Evolutionary conservation across 345 rosid species (phyloP).

Genomic region (Microthlaspi erraticum): DNA sequence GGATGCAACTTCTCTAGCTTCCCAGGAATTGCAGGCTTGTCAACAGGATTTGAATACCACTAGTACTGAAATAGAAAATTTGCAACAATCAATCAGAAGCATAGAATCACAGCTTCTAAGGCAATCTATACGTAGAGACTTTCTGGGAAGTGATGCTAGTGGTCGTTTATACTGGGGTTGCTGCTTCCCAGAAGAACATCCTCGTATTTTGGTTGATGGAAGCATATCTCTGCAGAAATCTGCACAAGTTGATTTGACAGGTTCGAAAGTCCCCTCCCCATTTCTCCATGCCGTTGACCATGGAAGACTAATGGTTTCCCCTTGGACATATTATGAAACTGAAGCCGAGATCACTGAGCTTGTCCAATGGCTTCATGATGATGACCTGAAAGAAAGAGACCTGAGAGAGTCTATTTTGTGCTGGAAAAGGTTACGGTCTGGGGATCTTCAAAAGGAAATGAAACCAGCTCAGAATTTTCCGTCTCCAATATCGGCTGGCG

Average conservation of each 20-base stretch:
- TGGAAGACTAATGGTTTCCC: conserved; percentile 46
- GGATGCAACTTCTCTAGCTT: conserved; percentile 50
- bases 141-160: conserved; percentile 82
- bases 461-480: conserved; percentile 45
- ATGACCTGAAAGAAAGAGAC: conserved; percentile 69
- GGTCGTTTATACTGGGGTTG: conserved; percentile 91
- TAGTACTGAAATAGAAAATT: conserved; percentile 56
- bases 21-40: conserved; percentile 58
- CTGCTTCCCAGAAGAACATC: conserved; percentile 54
- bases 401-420: conserved; percentile 72
- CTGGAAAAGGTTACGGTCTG: conserved; percentile 64
- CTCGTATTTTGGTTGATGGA: conserved; percentile 73
- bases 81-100: conserved; percentile 65
- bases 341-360: conserved; percentile 77
- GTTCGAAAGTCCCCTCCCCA: conserved; percentile 65
- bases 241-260: conserved; percentile 45
- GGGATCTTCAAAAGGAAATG: conserved; percentile 48
- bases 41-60: conserved; percentile 61
- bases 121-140: conserved; percentile 73
- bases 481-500: conserved; percentile 36
- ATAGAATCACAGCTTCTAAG: conserved; percentile 66
- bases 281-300: conserved; percentile 51
- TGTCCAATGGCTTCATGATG: conserved; percentile 68
- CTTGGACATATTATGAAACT: conserved; percentile 73
- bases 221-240: conserved; percentile 58